Base-by-base conservation (phyloP, 1,139 yeast species). In the Suhomyces guaymorum region DNA sequence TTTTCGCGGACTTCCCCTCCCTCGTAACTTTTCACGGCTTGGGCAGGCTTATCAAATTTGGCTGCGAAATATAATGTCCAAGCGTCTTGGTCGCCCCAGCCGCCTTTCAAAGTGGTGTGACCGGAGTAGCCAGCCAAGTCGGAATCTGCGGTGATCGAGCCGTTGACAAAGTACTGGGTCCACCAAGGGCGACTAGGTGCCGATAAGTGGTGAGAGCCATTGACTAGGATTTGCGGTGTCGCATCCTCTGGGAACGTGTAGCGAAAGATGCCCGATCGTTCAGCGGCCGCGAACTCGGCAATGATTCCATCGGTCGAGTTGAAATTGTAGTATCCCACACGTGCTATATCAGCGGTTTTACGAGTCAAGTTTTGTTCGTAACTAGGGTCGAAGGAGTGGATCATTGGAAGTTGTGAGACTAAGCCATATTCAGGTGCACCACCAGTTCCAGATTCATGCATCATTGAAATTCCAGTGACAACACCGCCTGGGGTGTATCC, bases 401-500 rank as follows among this genome's bases (percentile, higher is more conserved):
- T 30, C 20, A 49, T 51, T 3, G 67, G 66, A 12, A 62, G 41
- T 41, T 61, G 67, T 3, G 63, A 42, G 7, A 59, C 63, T 5
- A 59, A 57, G 5, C 66, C 67, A 36, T 61, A 61, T 31, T 59
- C 55, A 3, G 66, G 67, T 2, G 67, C 60, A 7, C 70, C 71
- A 11, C 70, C 71, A 4, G 68, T 64, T 2, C 72, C 70, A 19
- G 63, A 54, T 32, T 63, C 70, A 40, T 66, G 71, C 61, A 65
- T 56, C 63, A 64, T 57, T 3, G 70, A 62, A 24, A 66, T 49
- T 7, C 66, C 70, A 15, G 49, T 46, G 17, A 66, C 48, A 4
- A 43, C 39, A 1, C 66, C 66, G 28, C 53, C 56, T 0, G 57
- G 51, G 2, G 63, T 59, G 41, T 58, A 66, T 3, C 70, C 71